phyloP scores from a whole-genome alignment of 2,329 filamentous ascomycete genomes.

The Monosporascus cannonballus region DNA sequence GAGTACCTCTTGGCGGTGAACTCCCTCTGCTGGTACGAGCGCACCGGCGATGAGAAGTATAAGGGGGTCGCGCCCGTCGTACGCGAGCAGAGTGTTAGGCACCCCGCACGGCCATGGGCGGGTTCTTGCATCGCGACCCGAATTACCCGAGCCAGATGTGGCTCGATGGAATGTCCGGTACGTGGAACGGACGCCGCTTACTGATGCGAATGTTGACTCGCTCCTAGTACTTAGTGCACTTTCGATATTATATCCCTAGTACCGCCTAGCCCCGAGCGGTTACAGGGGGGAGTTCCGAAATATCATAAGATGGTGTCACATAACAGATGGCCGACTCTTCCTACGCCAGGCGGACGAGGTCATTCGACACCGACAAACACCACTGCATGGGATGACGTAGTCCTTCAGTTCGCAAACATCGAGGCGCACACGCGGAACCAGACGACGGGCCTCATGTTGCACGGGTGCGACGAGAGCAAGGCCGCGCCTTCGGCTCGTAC shows the following conservation, averaged over 20 bases:
- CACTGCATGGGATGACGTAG: constrained; percentile 32
- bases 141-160: constrained; percentile 30
- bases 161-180: constrained; percentile 29
- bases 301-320: too few species aligned
- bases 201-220: too few species aligned
- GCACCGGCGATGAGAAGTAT: constrained; percentile 37
- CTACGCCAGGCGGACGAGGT: constrained; percentile 28
- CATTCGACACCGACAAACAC: constrained; percentile 27
- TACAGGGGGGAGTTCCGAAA: constrained; percentile 30
- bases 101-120: constrained; percentile 41
- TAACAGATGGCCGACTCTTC: constrained; percentile 32
- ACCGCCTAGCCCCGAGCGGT: too few species aligned
- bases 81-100: constrained; percentile 35
- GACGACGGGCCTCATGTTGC: constrained; percentile 36
- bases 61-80: constrained; percentile 37
- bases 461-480: constrained; percentile 46
- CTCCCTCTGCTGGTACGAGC: constrained; percentile 38
- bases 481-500: constrained; percentile 44
- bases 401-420: constrained; percentile 33
- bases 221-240: too few species aligned
- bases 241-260: too few species aligned
- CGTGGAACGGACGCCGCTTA: too few species aligned
- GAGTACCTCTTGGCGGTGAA: constrained; percentile 44
- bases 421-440: constrained; percentile 29
- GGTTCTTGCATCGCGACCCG: constrained; percentile 45